Evolutionary conservation across 139 green algal species (phyloP), one percentile per base, ranked within the genome.

Genomic region (Volvox reticuliferus): DNA sequence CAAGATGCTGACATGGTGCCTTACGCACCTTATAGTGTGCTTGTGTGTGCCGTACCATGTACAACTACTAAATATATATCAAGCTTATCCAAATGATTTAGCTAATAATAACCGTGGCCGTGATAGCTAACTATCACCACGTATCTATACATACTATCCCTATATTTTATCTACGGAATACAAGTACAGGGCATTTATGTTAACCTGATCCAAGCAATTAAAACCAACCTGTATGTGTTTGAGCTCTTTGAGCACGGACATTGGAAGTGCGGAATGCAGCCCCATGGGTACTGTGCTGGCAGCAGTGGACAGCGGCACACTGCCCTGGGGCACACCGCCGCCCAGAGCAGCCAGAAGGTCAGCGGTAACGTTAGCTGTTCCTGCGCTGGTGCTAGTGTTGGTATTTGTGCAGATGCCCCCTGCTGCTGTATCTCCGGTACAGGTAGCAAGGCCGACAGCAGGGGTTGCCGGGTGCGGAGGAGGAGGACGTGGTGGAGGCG

Each of bases 221-320:
- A n/a, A 22, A 9, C 73, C 26, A 22, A 80, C 73, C 73, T 80
- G 73, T 19, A 80, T 19, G 26, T 80, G 35, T 32, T 80, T 80
- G 73, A 80, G 73, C 73, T 80, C 73, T 32, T 80, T 80, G 24
- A 80, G 73, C 28, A 80, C 73, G 13, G 73, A 35, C 73, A 80
- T 80, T 12, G 73, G 73, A 14, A 80, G 73, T 32, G 73, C 73
- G 1, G 73, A 80, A 32, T 80, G 73, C 73, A 80, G 73, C 24
- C 73, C 73, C 73, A 80, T 35, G 28, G 73, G 26, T 22, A 80
- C 73, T n/a, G 73, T 36, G 73, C 73, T 80, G 73, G 73, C 21
- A 14, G 73, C 73, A 32, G 73, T 80, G 73, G 73, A 80, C 18
- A 80, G 73, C 18, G 73, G 73, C 73, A 44, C 73, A 19, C 28